Conservation (phyloP, 1,139 yeast species). For the Suhomyces bribrorum region DNA sequence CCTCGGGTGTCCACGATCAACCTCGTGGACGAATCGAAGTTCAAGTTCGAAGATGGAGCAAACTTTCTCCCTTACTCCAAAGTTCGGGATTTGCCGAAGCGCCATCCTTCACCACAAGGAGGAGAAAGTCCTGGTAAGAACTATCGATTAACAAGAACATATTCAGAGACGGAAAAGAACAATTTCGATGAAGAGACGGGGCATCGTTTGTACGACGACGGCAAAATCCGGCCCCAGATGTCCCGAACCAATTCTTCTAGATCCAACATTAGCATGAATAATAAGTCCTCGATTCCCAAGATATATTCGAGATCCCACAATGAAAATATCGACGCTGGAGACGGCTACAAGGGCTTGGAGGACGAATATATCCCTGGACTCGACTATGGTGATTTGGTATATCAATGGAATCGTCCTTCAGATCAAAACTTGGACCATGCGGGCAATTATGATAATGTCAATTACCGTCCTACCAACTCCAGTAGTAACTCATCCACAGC, state of each 20-base stretch:
- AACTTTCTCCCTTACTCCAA: constrained; percentile 1
- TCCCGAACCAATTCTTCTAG: constrained; percentile 5
- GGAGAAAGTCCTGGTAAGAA: constrained; percentile 3
- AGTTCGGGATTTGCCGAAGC: constrained; percentile 8
- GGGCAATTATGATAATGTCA: constrained; percentile 2
- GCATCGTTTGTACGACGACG: constrained; percentile 51
- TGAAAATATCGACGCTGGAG: constrained; percentile 19
- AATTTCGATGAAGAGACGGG: constrained; percentile 56
- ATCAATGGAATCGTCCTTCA: constrained; percentile 36
- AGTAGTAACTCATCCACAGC: constrained; percentile 19
- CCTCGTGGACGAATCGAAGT: constrained; percentile 32
- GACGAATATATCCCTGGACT: constrained; percentile 76
- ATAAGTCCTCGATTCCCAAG: constrained; percentile 12
- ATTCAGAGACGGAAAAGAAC: constrained; percentile 57
- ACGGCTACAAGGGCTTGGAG: constrained; percentile 49
- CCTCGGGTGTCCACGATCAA: constrained; percentile 45
- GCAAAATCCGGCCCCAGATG: constrained; percentile 42
- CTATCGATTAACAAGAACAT: constrained; percentile 42
- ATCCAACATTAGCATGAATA: background rate
- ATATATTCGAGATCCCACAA: constrained; percentile 39
- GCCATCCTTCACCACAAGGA: background rate
- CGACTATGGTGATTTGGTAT: constrained; percentile 48
- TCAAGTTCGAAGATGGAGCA: constrained; percentile 12
- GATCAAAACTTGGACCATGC: constrained; percentile 18
- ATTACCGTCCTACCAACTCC: constrained; percentile 2